These are phyloP conservation scores for Suillus weaverae DNA, from an alignment of 768 basidiomycete genomes.

Conservation along the genomic window DNA sequence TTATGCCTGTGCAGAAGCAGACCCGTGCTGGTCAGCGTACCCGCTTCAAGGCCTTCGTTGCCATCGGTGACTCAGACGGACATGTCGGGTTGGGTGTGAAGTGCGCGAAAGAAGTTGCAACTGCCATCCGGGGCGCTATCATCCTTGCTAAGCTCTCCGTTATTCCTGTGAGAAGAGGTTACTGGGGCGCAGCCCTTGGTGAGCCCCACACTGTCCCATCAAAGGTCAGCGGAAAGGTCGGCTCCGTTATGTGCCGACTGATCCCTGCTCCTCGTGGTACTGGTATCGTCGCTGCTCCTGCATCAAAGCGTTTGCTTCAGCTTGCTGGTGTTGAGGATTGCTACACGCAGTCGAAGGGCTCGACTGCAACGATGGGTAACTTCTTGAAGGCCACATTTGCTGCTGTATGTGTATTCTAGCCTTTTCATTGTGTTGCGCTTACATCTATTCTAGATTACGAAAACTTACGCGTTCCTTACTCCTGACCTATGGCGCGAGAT, in stretches of 20 bases:
- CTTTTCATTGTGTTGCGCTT: constrained; percentile 1
- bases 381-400: constrained; percentile 98
- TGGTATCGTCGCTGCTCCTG: constrained; percentile 98
- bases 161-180: constrained; percentile 97
- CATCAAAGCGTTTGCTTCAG: constrained; percentile 94
- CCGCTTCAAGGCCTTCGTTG: constrained; percentile 99
- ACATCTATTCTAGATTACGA: constrained; percentile 69
- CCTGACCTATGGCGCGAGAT: constrained; percentile 98
- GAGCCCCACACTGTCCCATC: constrained; percentile 99
- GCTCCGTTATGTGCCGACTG: constrained; percentile 98
- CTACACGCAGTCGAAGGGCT: constrained; percentile 98
- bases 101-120: constrained; percentile 99
- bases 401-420: constrained; percentile 55
- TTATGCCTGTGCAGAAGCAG: constrained; percentile 99
- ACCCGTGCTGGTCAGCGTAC: constrained; percentile 99
- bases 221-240: constrained; percentile 98
- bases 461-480: constrained; percentile 97
- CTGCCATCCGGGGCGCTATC: constrained; percentile 99
- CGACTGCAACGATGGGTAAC: constrained; percentile 98
- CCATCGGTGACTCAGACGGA: constrained; percentile 97
- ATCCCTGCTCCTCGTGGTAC: constrained; percentile 99
- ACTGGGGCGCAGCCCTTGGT: constrained; percentile 99
- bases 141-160: constrained; percentile 98
- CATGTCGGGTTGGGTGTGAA: constrained; percentile 99
- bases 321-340: constrained; percentile 97